Conservation (phyloP, 164 flowering plant species). For the Dillenia turbinata region DNA sequence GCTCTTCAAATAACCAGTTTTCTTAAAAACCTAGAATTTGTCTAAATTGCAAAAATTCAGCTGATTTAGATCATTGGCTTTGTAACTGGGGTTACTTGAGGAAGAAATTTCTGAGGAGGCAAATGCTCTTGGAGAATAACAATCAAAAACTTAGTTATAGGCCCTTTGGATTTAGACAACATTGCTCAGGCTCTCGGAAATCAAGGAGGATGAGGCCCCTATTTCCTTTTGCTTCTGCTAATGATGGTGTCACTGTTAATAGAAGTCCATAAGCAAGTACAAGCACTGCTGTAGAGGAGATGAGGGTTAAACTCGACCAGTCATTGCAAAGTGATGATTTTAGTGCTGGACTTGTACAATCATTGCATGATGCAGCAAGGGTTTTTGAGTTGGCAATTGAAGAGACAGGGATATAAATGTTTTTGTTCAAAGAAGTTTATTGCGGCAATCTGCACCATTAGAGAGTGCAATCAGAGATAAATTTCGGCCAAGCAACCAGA, state of each 20-base stretch:
- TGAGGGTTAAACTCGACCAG: constrained; percentile 58
- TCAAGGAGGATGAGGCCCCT: constrained; percentile 29
- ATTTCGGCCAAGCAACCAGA: constrained; percentile 72
- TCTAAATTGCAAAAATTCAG: constrained; percentile 27
- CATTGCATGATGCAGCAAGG: constrained; percentile 88
- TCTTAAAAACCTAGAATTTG: constrained; percentile 28
- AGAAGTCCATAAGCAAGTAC: constrained; percentile 56
- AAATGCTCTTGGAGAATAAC: constrained; percentile 22
- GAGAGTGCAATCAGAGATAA: constrained; percentile 71
- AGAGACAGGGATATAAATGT: constrained; percentile 80
- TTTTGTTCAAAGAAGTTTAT: constrained; percentile 80
- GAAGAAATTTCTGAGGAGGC: constrained; percentile 29
- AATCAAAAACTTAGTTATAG: constrained; percentile 16
- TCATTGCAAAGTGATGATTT: constrained; percentile 59
- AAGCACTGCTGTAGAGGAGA: constrained; percentile 52
- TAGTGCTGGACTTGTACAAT: constrained; percentile 68
- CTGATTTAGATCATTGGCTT: constrained; percentile 25
- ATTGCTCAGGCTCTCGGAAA: constrained; percentile 19
- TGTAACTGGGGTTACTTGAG: constrained; percentile 32
- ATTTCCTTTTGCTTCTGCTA: constrained; percentile 50
- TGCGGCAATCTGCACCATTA: constrained; percentile 73
- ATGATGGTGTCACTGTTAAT: constrained; percentile 82
- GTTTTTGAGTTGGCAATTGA: constrained; percentile 84
- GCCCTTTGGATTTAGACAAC: constrained; percentile 23
- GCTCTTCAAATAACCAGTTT: constrained; percentile 47